phyloP scores from a whole-genome alignment of 768 basidiomycete species.

The Trametes cubensis region DNA sequence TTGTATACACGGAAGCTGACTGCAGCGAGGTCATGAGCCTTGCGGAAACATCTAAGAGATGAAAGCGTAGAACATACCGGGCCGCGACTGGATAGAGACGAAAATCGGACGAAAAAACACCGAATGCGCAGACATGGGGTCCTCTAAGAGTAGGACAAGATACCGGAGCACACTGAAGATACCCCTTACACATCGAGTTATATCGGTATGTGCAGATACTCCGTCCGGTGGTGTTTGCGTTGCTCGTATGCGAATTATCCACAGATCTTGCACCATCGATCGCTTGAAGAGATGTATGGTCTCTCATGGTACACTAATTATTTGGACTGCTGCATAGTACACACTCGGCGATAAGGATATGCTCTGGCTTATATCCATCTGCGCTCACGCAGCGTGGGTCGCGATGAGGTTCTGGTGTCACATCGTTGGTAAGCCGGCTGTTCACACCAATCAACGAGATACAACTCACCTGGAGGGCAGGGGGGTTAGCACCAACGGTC shows the following conservation, averaged over 20 bases:
- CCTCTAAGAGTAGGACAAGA: no score
- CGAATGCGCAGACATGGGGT: no score
- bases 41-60: not conserved
- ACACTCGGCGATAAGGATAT: constrained; percentile 9
- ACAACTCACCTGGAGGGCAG: constrained; percentile 42
- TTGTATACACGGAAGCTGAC: not conserved
- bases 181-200: no score
- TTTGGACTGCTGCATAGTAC: constrained; percentile 15
- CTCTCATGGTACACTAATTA: constrained; percentile 12
- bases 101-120: no score
- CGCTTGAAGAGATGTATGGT: not conserved
- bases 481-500: constrained; percentile 53
- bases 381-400: constrained; percentile 3
- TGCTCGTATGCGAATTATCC: not conserved
- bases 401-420: constrained; percentile 4
- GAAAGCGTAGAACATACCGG: not conserved
- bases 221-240: no score
- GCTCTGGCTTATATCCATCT: not conserved
- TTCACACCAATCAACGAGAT: not conserved
- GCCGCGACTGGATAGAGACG: no score
- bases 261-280: not conserved
- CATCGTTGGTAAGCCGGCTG: no score
- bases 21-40: not conserved
- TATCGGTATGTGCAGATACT: no score
- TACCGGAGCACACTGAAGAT: no score